These are phyloP conservation scores for Phytophthora litchii DNA, from an alignment of 352 stramenopile genomes.

Conservation along the genomic window DNA sequence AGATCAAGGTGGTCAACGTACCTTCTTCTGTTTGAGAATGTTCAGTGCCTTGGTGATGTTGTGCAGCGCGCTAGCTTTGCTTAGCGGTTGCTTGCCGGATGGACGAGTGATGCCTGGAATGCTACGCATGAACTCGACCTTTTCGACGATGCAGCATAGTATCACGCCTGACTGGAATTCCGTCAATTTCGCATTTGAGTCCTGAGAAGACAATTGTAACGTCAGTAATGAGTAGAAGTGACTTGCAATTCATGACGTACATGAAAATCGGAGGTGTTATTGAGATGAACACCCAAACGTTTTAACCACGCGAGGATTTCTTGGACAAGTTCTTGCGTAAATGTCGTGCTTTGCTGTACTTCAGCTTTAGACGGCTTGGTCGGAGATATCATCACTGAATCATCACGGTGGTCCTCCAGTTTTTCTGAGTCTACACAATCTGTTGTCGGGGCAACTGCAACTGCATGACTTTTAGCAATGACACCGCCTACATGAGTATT, in stretches of 20 bases:
- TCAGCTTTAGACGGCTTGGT: neutral
- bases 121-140: constrained; percentile 67
- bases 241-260: constrained; percentile 22
- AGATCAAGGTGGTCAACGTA: constrained; percentile 7
- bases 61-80: constrained; percentile 67
- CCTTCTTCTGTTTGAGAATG: constrained; percentile 72
- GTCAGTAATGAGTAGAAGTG: neutral
- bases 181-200: constrained; percentile 24
- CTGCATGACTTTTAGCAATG: constrained; percentile 4
- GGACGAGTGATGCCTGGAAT: constrained; percentile 54
- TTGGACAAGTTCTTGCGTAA: constrained; percentile 6
- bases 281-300: constrained; percentile 37
- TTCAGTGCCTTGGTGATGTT: constrained; percentile 74
- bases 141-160: constrained; percentile 70
- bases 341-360: neutral
- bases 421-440: neutral
- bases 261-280: constrained; percentile 32
- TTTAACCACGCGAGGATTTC: constrained; percentile 51
- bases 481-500: neutral
- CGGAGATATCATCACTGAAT: neutral
- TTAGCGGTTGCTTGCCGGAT: constrained; percentile 30
- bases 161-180: constrained; percentile 71
- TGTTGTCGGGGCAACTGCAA: neutral
- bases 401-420: neutral
- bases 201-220: constrained; percentile 26